Percentiles rank a stretch among this genome's conserved stretches.
Conservation (phyloP, 148 eudicot genomes). For the Silene conica region DNA sequence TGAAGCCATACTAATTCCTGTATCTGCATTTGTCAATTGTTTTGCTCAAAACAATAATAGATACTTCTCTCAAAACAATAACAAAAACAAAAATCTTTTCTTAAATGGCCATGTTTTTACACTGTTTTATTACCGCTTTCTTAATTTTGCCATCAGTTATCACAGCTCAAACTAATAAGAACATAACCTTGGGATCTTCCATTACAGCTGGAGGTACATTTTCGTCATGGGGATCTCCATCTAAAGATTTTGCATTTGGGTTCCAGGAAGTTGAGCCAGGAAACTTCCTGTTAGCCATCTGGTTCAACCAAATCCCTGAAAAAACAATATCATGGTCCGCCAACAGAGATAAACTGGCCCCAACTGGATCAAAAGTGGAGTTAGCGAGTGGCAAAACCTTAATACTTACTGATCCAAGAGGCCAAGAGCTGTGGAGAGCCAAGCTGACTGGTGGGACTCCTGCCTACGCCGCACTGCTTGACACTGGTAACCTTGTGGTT, state of each 20-base stretch:
- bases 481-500: slow-evolving; percentile 33
- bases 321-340: slow-evolving; percentile 35
- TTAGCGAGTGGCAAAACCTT: slow-evolving; percentile 20
- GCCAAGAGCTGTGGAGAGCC: slow-evolving; percentile 23
- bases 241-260: slow-evolving; percentile 31
- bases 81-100: not conserved
- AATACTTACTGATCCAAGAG: slow-evolving; percentile 21
- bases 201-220: slow-evolving; percentile 21
- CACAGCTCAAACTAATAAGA: slow-evolving; percentile 17
- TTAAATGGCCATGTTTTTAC: not conserved
- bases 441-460: not conserved
- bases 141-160: not conserved
- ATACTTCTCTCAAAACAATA: no score
- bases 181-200: slow-evolving; percentile 26
- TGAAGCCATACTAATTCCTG: no score
- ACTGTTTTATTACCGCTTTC: not conserved
- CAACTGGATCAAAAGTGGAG: slow-evolving; percentile 23
- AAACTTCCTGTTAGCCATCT: slow-evolving; percentile 30
- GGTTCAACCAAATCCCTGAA: slow-evolving; percentile 30
- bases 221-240: slow-evolving; percentile 26
- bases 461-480: slow-evolving; percentile 25
- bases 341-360: slow-evolving; percentile 25
- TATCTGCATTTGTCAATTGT: no score
- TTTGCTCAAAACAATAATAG: no score
- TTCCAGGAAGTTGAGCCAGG: slow-evolving; percentile 27